Evolutionary conservation across 805 yeast genomes (phyloP), one percentile per base, ranked within the genome.

Genomic region (Cyberlindnera veronae): DNA sequence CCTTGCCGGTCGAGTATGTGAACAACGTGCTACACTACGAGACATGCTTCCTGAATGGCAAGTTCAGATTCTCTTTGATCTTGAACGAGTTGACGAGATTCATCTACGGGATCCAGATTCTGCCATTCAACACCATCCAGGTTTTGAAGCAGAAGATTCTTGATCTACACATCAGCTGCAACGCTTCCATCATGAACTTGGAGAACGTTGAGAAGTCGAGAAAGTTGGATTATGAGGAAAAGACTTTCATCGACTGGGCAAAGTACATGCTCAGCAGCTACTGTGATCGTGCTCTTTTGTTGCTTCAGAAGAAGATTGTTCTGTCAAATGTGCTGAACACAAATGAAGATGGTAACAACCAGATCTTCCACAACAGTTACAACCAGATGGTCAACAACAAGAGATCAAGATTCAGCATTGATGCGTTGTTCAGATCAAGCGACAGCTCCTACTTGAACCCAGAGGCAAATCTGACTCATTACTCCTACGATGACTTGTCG

Each of bases 211-310:
- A 50, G 39, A 18, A 68, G 69, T n/a, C 52, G 51, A 30, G 56
- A 64, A 32, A 70, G 62, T 18, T 66, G 58, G 35, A 72, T 60
- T 51, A 62, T 60, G 64, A 51, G 32, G 57, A 59, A 26, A 37
- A 39, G 12, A 72, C 73, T 41, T 61, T 74, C 24, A 64, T 74
- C 16, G 70, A 55, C 58, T 77, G 64, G 69, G 74, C 57, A 53
- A 70, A 55, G 61, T 71, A 60, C 64, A 72, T 62, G 61, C 68
- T 55, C 61, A 76, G 51, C 60, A 65, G 79, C 19, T 71, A 74
- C 53, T 77, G 77, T 32, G 84, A 78, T 53, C 64, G 81, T 39
- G 77, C 80, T 1, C 64, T 52, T 45, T 69, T 57, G 41, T 69
- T 61, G 57, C 63, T 54, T 15, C 72, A 68, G 41, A 61, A 66